Percentiles rank a stretch among this genome's conserved stretches.
Conservation (phyloP, 306 rosid species). For the Medicago ruthenica region DNA sequence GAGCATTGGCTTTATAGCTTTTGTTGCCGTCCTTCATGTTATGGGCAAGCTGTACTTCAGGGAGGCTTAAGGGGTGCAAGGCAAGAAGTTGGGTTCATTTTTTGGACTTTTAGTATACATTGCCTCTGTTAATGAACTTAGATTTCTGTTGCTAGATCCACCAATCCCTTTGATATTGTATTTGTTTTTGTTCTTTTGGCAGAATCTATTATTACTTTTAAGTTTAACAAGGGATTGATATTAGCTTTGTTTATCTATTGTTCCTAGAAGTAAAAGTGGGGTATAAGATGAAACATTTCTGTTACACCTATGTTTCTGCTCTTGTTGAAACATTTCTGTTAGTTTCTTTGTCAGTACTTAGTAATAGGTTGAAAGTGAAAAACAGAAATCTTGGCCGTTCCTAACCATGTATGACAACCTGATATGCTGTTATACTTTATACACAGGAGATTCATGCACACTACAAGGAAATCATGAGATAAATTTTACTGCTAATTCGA, state of each 20-base stretch:
- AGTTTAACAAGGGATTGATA: slow-evolving; percentile 12
- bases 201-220: neutral
- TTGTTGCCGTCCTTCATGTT: slow-evolving; percentile 92
- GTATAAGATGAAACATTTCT: neutral
- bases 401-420: too few species aligned
- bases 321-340: neutral
- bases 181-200: neutral
- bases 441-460: too few species aligned
- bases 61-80: slow-evolving; percentile 56
- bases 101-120: slow-evolving; percentile 24
- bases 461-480: too few species aligned
- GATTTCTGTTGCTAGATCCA: slow-evolving; percentile 24
- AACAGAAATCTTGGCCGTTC: neutral
- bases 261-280: neutral
- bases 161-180: neutral
- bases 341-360: neutral
- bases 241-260: slow-evolving; percentile 14
- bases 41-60: slow-evolving; percentile 89
- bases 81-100: slow-evolving; percentile 25
- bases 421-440: too few species aligned
- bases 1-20: slow-evolving; percentile 94
- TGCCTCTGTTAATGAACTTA: slow-evolving; percentile 26
- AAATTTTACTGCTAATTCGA: too few species aligned
- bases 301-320: neutral
- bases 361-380: slow-evolving; percentile 6